Evolutionary conservation across 192 early-diverging fungal genomes (phyloP), one percentile per base, ranked within the genome.

Genomic region (Coemansia sp.): DNA sequence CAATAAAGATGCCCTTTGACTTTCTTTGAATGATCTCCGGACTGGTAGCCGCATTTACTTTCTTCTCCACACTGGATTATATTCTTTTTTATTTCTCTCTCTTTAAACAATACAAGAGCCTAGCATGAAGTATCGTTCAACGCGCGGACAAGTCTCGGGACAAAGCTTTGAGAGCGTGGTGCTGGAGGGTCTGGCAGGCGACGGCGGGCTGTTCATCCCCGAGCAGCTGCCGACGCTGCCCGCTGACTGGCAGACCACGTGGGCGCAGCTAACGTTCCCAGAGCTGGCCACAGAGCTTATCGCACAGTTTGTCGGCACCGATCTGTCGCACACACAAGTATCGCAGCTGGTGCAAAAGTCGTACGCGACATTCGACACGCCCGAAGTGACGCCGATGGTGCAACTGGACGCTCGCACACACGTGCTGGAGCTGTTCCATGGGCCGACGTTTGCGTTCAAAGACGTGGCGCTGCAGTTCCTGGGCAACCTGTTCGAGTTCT

Each of bases 381-480:
- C 85, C 14, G 83, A 90, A 2, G 88, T 95, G 53, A 91, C 94
- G 3, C 95, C 95, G 15, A 64, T 96, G 31, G 86, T 91, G 19
- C 31, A 19, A 25, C 38, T 78, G n/a, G 68, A 68, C n/a, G 20
- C 28, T 2, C 50, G 49, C 3, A 54, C 42, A 21, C 66, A 72
- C 47, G 75, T 91, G 7, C 84, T 98, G 60, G 95, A 98, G 79
- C 87, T 98, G 49, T 96, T 94, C 87, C 94, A 96, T 62, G 96
- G 95, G 5, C 95, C 95, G 10, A 98, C 95, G 1, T 96, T 95
- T 82, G 96, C 94, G 8, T 98, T 98, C 85, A 98, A 98, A 79
- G 96, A 98, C 66, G 94, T 97, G 51, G 96, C 95, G 6, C 82
- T 97, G 65, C 96, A 98, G 83, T 91, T 95, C 65, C 78, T 96